Percentiles rank a stretch among this genome's conserved stretches.
Conservation (phyloP, 257 asterid genomes). For the Phtheirospermum japonicum region DNA sequence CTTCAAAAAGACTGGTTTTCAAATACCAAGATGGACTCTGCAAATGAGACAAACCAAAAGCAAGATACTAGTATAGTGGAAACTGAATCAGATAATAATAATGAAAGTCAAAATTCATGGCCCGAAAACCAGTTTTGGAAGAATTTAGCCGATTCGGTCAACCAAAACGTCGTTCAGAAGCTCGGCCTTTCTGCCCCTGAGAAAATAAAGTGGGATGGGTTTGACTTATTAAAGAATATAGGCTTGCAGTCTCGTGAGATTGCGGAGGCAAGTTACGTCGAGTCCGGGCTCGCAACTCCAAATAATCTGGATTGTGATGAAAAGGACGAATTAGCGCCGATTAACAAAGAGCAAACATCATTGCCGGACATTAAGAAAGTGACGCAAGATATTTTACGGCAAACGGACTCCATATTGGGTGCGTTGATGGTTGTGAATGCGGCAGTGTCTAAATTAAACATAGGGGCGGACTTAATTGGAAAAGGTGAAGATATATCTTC, state of each 20-base stretch:
- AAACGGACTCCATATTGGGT: constrained; percentile 91
- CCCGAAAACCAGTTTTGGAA: constrained; percentile 80
- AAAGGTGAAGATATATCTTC: constrained; percentile 41
- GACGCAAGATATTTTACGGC: constrained; percentile 74
- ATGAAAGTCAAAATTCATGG: constrained; percentile 36
- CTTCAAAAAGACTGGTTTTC: constrained; percentile 54
- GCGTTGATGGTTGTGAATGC: constrained; percentile 86
- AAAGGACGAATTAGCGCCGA: constrained; percentile 32
- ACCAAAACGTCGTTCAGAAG: constrained; percentile 56
- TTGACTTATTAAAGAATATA: constrained; percentile 62
- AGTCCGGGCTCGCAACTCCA: constrained; percentile 91
- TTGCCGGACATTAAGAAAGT: constrained; percentile 70
- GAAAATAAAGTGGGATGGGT: constrained; percentile 78
- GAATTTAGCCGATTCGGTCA: constrained; percentile 58
- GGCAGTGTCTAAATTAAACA: constrained; percentile 64
- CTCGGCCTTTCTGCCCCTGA: constrained; percentile 71
- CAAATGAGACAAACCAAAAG: constrained; percentile 33
- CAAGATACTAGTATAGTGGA: constrained; percentile 24
- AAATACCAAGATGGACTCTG: constrained; percentile 30
- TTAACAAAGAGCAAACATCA: constrained; percentile 31
- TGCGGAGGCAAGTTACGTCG: constrained; percentile 76
- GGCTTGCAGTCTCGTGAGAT: constrained; percentile 63
- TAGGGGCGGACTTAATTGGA: constrained; percentile 43
- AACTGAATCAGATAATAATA: constrained; percentile 16
- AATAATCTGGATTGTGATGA: constrained; percentile 40